Base-by-base conservation (phyloP, 1,284 basidiomycete genomes). In the Sphagnurus paluster region DNA sequence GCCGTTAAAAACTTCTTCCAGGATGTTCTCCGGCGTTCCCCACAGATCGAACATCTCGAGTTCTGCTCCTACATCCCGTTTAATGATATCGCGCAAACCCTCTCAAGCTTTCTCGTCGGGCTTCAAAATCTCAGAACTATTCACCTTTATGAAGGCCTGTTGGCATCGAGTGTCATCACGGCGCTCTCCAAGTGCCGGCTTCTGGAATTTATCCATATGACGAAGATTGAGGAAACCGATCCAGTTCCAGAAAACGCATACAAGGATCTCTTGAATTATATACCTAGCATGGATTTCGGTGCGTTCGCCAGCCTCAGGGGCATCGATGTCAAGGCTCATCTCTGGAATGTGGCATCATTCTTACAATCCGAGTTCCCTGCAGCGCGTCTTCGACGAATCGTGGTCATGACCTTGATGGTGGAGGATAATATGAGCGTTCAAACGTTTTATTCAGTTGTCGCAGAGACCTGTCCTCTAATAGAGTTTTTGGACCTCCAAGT, bases 141-240 rank as follows among this genome's bases (percentile, higher is more conserved):
- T 66, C 44, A 59, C 13, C 34, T 51, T 17, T 46, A 45, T 5
- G 45, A 51, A 19, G 33, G 33, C 16, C 42, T 51, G 17, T 34
- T 51, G 2, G 38, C 45, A 6, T 51, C 49, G 13, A 46, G 48
- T 39, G 39, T 51, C 24, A 34, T 51, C 3, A 52, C 46, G 11
- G 39, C 46, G 8, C 24, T 52, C 26, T 33, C 48, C 8, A 52
- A 43, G 16, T 52, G 43, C 42, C 28, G 43, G 11, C 19, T 34
- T 26, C 25, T 48, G n/a, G 39, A 48, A 20, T 37, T 19, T 16
- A 26, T 49, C 29, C 33, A 26, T 11, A 39, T 39, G 46, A 36
- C 35, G n/a, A 26, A 46, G 16, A 9, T 21, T 2, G 14, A 29
- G n/a, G 44, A 36, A 43, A 48, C 40, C 24, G 20, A 32, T 19